A percentile compares a stretch with the other conserved stretches of the same genome.
Evolutionary conservation across 164 flowering plant species (phyloP).

Genomic region (Houttuynia cordata): DNA sequence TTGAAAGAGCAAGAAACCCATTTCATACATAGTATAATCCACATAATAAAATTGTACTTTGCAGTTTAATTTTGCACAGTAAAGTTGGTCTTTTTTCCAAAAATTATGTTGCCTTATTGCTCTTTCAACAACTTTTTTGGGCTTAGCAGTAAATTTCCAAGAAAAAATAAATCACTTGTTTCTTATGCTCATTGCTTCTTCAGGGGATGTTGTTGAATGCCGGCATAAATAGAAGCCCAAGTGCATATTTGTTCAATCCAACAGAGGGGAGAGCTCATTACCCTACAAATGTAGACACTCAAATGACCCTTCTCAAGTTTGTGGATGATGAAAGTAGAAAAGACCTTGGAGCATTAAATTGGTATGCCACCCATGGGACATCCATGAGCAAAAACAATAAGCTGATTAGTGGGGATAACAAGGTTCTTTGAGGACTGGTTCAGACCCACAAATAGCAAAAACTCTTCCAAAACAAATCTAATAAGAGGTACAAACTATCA

Average conservation of each 20-base stretch:
- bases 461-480: not conserved
- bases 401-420: slow-evolving; percentile 65
- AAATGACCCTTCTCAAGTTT: slow-evolving; percentile 55
- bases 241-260: slow-evolving; percentile 50
- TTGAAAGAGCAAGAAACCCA: too few species aligned
- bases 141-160: too few species aligned
- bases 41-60: too few species aligned
- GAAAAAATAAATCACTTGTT: too few species aligned
- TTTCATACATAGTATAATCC: too few species aligned
- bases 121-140: too few species aligned
- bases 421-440: slow-evolving; percentile 62
- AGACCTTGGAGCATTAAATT: slow-evolving; percentile 42
- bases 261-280: slow-evolving; percentile 40
- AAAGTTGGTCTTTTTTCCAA: too few species aligned
- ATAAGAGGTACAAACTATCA: not conserved
- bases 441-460: not conserved
- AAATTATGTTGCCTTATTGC: too few species aligned
- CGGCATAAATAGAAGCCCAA: slow-evolving; percentile 61
- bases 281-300: slow-evolving; percentile 31
- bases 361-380: slow-evolving; percentile 67
- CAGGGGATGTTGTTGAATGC: slow-evolving; percentile 51
- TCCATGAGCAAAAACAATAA: slow-evolving; percentile 49
- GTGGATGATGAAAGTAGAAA: slow-evolving; percentile 29
- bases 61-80: too few species aligned
- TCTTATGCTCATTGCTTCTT: not conserved